Base-by-base conservation (phyloP, 306 rosid genomes). In the Quercus robur region DNA sequence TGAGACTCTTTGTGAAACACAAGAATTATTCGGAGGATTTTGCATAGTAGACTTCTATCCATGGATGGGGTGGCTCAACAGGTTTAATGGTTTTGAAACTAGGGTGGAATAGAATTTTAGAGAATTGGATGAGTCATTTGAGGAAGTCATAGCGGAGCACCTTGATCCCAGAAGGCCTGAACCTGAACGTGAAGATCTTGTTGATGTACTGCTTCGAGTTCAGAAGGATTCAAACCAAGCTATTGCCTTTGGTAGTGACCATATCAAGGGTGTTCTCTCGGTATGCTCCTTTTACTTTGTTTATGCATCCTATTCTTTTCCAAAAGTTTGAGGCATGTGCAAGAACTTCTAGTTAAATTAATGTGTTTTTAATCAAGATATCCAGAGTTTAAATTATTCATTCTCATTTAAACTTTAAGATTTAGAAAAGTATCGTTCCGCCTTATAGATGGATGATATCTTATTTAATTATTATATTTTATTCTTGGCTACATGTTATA, bases 61-160 rank as follows among this genome's bases (percentile, higher is more conserved):
- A 25, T 75, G 75, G 57, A 10, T 84, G 61, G 20, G 78, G 28
- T 84, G 86, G 84, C 30, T 84, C 28, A 76, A 75, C 81, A 76
- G 55, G 75, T 52, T 75, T 14, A 75, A 79, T 61, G 86, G 86
- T n/a, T 68, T 82, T 25, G 83, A 82, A 9, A 25, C n/a, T 4
- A 84, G 84, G 74, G 0, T 86, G 4, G 79, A 82, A 57, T 82
- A 78, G 76, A 82, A 72, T 57, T 84, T 80, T 35, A 49, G 25
- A 61, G 74, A 75, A 14, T 68, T 84, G 84, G 90, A 84, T 21
- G 54, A 20, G 13, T 82, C 86, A 23, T 84, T 75, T 69, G 81
- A 88, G 14, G 28, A 74, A 31, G 84, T 86, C 17, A 86, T 90
- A 17, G 78, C 84, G 67, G 90, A 86, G 41, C 91, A 84, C 59